Base-by-base conservation (phyloP, 2,329 filamentous ascomycete species). In the Domatiomyces catenatus region DNA sequence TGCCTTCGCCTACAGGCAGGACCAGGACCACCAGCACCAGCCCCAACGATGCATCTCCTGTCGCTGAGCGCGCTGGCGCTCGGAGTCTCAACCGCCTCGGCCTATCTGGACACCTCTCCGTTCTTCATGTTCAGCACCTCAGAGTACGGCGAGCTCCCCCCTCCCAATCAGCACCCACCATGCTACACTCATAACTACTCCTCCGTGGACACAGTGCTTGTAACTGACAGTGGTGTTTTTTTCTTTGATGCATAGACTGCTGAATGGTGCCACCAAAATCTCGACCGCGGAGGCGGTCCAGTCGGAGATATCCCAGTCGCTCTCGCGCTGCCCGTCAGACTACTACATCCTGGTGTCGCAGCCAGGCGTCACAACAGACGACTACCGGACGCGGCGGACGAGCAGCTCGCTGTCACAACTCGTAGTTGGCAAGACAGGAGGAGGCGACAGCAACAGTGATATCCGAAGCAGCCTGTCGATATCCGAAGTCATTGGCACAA, bases 61-160 rank as follows among this genome's bases (percentile, higher is more conserved):
- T 22, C 48, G 28, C 49, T 55, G 18, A 48, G 56, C 57, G 54
- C 55, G 47, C 36, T 59, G 49, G 57, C 54, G 54, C 58, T 60
- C 43, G 54, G 54, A 15, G 51, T 46, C 44, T 48, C 45, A 49
- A 44, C 51, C 39, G 57, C 54, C 36, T 51, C 54, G 44, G 55
- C 51, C 47, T 60, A 60, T 50, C 52, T 58, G 42, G 83, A 94
- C 67, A 87, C 89, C 1, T 89, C 86, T 50, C 90, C 92, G 17
- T 92, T 94, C 67, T 77, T 94, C 64, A 71, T 95, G 58, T 83
- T 93, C 66, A 95, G 90, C 28, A 90, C 83, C 45, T 77, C 83
- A 55, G 73, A 81, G 89, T 94, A 81, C 62, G 82, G 58, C 20
- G 24, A 18, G 44, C n/a, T 26, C 28, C 24, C 50, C 32, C 44